A percentile compares a stretch with the other conserved stretches of the same genome.
These are phyloP conservation scores for Evernia prunastri DNA, from an alignment of 495 filamentous ascomycete genomes.

Conservation along the genomic window DNA sequence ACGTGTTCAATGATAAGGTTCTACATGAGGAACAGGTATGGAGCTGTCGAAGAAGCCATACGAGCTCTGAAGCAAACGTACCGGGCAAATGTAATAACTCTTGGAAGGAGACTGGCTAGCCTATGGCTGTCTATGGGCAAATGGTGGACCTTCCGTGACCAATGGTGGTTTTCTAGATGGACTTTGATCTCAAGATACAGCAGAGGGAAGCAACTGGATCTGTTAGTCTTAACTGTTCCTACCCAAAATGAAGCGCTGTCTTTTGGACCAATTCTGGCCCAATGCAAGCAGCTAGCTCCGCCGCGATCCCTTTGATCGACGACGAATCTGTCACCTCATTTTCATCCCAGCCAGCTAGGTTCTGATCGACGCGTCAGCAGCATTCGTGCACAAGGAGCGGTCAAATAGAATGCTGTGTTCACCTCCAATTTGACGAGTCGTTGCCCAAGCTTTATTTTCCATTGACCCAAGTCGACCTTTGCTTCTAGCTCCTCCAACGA, in stretches of 20 bases:
- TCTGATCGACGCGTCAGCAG: conserved; percentile 31
- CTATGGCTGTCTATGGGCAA: not conserved
- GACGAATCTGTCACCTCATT: conserved; percentile 46
- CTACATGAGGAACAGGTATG: conserved; percentile 12
- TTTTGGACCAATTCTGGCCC: conserved; percentile 59
- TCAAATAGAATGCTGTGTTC: conserved; percentile 18
- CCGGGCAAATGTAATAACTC: conserved; percentile 14
- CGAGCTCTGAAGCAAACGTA: conserved; percentile 9
- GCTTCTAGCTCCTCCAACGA: conserved; percentile 54
- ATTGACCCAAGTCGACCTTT: conserved; percentile 55
- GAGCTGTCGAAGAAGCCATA: conserved; percentile 21
- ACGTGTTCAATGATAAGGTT: conserved; percentile 16
- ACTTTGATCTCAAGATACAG: not conserved
- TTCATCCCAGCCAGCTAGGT: conserved; percentile 62
- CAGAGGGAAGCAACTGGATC: not conserved
- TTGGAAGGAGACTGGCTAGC: conserved; percentile 19
- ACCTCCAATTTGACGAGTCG: conserved; percentile 43
- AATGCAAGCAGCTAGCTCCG: conserved; percentile 69
- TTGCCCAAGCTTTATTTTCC: conserved; percentile 41
- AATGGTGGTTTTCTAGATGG: not conserved
- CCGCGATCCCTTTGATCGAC: conserved; percentile 59
- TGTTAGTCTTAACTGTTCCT: not conserved
- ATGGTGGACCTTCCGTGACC: not conserved
- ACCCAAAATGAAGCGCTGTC: conserved; percentile 24
- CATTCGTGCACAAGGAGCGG: not conserved